Percentiles rank a stretch among this genome's conserved stretches.
Evolutionary conservation across 768 basidiomycete species (phyloP).

Genomic region (Panaeolus papilionaceus): DNA sequence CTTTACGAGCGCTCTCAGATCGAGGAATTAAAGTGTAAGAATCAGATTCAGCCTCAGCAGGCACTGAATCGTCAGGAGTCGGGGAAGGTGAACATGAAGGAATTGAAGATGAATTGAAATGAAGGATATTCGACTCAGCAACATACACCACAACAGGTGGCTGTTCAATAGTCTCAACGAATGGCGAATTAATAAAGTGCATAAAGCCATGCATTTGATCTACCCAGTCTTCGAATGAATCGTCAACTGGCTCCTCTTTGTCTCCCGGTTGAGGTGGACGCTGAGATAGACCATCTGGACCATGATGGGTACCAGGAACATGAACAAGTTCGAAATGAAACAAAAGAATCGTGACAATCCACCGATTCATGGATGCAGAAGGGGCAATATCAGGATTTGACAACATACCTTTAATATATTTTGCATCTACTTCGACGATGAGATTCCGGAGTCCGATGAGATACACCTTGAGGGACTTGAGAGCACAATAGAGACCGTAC

Average conservation of each 20-base stretch:
- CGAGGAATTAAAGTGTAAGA: slow-evolving; percentile 22
- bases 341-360: slow-evolving; percentile 22
- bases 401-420: slow-evolving; percentile 41
- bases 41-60: not conserved
- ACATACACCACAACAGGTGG: slow-evolving; percentile 7
- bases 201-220: slow-evolving; percentile 24
- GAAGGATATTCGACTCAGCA: too few species aligned
- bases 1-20: not conserved
- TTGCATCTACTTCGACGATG: slow-evolving; percentile 36
- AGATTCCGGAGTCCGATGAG: slow-evolving; percentile 10
- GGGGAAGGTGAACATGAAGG: too few species aligned
- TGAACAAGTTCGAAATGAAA: slow-evolving; percentile 22
- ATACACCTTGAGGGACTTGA: too few species aligned
- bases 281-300: slow-evolving; percentile 23
- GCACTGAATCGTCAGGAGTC: too few species aligned
- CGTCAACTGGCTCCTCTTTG: too few species aligned
- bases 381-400: slow-evolving; percentile 22
- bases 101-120: too few species aligned
- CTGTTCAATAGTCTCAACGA: slow-evolving; percentile 11
- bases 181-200: slow-evolving; percentile 22
- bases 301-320: slow-evolving; percentile 21
- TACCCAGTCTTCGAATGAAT: too few species aligned
- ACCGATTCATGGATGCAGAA: slow-evolving; percentile 22
- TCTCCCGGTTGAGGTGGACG: slow-evolving; percentile 11
- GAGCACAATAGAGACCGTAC: slow-evolving; percentile 27